phyloP scores from a whole-genome alignment of 164 flowering plant genomes.

The Liquidambar formosana region DNA sequence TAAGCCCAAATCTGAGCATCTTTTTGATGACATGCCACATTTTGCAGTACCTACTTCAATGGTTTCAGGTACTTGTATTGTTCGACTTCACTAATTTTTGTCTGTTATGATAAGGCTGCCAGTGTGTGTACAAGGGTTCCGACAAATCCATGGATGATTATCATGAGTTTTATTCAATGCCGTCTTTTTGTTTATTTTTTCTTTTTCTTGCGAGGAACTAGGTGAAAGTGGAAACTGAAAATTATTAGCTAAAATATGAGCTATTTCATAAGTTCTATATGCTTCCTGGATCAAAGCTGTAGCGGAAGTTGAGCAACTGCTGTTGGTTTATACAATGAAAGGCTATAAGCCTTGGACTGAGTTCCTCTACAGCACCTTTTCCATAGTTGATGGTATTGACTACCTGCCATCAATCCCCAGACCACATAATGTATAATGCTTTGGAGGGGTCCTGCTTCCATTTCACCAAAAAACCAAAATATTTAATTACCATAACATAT shows the following conservation, averaged over 20 bases:
- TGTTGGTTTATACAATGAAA: neutral
- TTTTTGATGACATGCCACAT: neutral
- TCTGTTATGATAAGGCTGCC: neutral
- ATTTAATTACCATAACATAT: neutral
- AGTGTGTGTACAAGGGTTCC: neutral
- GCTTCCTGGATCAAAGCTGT: neutral
- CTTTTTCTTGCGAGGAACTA: neutral
- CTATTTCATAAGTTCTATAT: neutral
- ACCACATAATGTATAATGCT: neutral
- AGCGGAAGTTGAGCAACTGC: neutral
- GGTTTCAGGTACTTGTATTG: constrained; percentile 13
- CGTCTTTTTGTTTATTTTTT: neutral
- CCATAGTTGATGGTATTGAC: no score
- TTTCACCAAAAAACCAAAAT: neutral
- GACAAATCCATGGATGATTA: neutral
- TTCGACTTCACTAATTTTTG: neutral
- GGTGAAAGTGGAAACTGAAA: neutral
- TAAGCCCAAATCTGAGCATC: neutral
- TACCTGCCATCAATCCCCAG: neutral
- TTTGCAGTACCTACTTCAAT: neutral
- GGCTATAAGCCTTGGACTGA: neutral
- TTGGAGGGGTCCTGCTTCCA: neutral
- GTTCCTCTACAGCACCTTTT: neutral
- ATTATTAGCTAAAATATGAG: neutral
- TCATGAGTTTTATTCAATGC: neutral